A percentile compares a stretch with the other conserved stretches of the same genome.
These are phyloP conservation scores for Suaeda aralocaspica DNA, from an alignment of 148 eudicot genomes.

Conservation along the genomic window DNA sequence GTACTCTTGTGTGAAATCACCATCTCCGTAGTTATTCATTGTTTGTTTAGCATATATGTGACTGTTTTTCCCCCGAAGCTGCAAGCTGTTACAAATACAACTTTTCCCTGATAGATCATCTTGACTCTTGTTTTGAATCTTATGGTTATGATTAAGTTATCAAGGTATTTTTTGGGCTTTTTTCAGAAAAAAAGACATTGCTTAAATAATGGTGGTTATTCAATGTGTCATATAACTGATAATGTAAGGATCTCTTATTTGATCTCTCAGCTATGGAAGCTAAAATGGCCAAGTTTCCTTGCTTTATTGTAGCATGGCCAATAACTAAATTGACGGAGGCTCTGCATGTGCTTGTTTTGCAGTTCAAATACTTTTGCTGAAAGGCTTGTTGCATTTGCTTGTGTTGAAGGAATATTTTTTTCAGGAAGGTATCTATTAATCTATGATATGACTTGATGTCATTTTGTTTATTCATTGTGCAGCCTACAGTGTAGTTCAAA, in stretches of 20 bases:
- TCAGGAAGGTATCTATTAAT: conserved; percentile 67
- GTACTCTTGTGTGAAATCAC: too few relatives aligned
- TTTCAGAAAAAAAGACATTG: background rate
- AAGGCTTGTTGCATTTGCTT: conserved; percentile 82
- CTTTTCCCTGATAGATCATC: background rate
- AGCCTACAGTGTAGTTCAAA: background rate
- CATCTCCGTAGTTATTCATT: too few relatives aligned
- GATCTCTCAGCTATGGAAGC: background rate
- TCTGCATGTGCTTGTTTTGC: conserved; percentile 21
- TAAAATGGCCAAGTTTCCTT: background rate
- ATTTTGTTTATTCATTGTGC: background rate
- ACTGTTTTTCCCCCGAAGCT: too few relatives aligned
- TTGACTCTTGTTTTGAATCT: background rate
- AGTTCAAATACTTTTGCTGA: conserved; percentile 74
- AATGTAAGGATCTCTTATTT: background rate
- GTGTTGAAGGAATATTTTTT: conserved; percentile 83
- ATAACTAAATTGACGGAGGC: background rate
- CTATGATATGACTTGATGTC: background rate
- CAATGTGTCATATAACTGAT: background rate
- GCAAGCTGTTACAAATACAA: background rate
- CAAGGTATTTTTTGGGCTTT: background rate
- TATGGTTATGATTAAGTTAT: background rate
- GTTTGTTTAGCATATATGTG: too few relatives aligned
- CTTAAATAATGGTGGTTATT: background rate
- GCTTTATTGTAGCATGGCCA: conserved; percentile 5